A percentile compares a stretch with the other conserved stretches of the same genome.
These are phyloP conservation scores for Cladosporium oxysporum DNA, from an alignment of 2,329 filamentous ascomycete genomes.

Conservation along the genomic window DNA sequence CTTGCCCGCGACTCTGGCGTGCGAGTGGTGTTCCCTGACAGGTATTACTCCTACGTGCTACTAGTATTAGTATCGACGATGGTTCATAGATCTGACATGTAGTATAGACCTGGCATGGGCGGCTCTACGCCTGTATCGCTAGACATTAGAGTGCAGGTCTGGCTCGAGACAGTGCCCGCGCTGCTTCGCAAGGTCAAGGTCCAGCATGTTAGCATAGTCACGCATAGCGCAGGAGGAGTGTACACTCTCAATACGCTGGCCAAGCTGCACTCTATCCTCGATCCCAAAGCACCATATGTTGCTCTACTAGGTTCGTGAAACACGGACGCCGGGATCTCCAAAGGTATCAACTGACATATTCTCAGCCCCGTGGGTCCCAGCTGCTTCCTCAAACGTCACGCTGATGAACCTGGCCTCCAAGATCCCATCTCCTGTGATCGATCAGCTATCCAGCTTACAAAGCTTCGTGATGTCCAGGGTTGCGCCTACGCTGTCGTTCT, in stretches of 20 bases:
- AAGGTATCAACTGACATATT: not conserved
- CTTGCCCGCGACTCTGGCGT: constrained; percentile 38
- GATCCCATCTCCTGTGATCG: constrained; percentile 35
- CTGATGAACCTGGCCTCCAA: constrained; percentile 30
- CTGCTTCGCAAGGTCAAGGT: constrained; percentile 42
- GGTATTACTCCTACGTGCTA: constrained; percentile 31
- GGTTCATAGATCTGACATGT: not conserved
- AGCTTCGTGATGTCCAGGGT: constrained; percentile 38
- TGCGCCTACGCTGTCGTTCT: constrained; percentile 34
- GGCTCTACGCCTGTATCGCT: constrained; percentile 44
- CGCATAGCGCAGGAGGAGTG: constrained; percentile 47
- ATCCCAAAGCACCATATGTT: constrained; percentile 34
- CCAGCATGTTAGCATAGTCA: constrained; percentile 41
- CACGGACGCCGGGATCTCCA: not conserved
- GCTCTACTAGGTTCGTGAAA: constrained; percentile 30
- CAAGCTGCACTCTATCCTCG: constrained; percentile 38
- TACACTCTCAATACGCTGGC: constrained; percentile 47
- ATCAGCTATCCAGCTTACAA: constrained; percentile 35
- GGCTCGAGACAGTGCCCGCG: constrained; percentile 45
- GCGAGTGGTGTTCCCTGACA: constrained; percentile 42
- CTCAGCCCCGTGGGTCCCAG: constrained; percentile 47
- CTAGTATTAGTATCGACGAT: no score
- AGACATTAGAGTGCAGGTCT: constrained; percentile 40
- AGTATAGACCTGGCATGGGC: constrained; percentile 46
- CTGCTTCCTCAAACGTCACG: constrained; percentile 37